phyloP scores from a whole-genome alignment of 768 basidiomycete species.

The Amanita pallidorosea region DNA sequence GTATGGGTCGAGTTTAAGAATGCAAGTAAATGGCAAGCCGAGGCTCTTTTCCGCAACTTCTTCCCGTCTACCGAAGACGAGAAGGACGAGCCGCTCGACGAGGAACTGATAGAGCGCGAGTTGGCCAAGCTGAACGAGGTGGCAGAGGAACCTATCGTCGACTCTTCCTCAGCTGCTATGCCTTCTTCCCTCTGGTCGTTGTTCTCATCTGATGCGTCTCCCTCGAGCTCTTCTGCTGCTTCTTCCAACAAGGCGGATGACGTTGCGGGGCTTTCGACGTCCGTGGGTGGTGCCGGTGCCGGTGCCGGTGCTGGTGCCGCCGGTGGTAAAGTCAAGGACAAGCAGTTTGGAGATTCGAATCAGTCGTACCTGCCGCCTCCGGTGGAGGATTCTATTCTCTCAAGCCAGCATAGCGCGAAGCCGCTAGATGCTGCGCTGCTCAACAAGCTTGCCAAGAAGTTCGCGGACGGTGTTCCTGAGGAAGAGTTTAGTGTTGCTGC shows the following conservation, averaged over 20 bases:
- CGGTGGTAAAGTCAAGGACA: slow-evolving; percentile 11
- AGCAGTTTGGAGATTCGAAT: slow-evolving; percentile 44
- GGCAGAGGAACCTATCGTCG: neutral
- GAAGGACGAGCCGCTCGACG: slow-evolving; percentile 16
- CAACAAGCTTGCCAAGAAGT: slow-evolving; percentile 59
- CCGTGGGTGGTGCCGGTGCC: neutral
- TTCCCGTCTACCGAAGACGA: slow-evolving; percentile 69
- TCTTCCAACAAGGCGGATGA: neutral
- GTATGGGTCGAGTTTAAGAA: slow-evolving; percentile 90
- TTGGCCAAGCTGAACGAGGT: slow-evolving; percentile 4
- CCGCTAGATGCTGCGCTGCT: slow-evolving; percentile 58
- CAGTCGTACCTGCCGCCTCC: slow-evolving; percentile 57
- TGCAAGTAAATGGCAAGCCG: slow-evolving; percentile 77
- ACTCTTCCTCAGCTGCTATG: neutral
- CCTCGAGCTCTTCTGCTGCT: slow-evolving; percentile 5
- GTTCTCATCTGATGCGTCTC: slow-evolving; percentile 12
- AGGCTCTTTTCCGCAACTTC: slow-evolving; percentile 82
- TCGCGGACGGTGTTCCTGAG: slow-evolving; percentile 76
- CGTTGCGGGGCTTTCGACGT: neutral
- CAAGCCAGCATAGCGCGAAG: slow-evolving; percentile 50
- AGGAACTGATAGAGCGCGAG: slow-evolving; percentile 12
- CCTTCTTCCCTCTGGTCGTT: slow-evolving; percentile 16
- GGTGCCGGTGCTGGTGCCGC: too few species aligned
- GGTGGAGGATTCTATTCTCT: slow-evolving; percentile 45
- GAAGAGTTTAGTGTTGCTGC: slow-evolving; percentile 85